Evolutionary conservation across 192 early-diverging fungal species (phyloP), one percentile per base, ranked within the genome.

Genomic region (Podila clonocystis): DNA sequence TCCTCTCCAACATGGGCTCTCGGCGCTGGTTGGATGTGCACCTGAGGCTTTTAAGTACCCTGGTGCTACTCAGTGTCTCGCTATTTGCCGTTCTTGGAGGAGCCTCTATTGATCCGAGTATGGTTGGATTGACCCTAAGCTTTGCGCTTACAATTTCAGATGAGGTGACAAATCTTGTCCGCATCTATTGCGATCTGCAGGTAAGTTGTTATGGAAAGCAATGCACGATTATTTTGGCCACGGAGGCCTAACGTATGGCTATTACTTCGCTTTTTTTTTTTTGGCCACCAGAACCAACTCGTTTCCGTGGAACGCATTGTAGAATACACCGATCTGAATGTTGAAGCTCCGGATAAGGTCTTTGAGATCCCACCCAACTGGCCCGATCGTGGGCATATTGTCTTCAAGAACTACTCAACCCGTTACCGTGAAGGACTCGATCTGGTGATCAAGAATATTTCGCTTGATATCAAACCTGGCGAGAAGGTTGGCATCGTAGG

Each of bases 401-500:
- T 85, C n/a, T 88, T 97, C 41, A 60, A 84, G 22, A 84, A 94
- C 60, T 85, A 98, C 22, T 84, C 88, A n/a, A 83, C 95, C 50
- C 88, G 91, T 49, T 98, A 99, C 67, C 87, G 91, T 15, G 86
- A 89, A 33, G 91, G 90, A 9, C 62, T 82, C 4, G 85, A 89
- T 48, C 89, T 89, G 9, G 96, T 98, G 9, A 83, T 98, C 26
- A 94, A 91, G 66, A 82, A 86, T 31, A 75, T 99, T 20, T 85
- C 87, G 8, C 86, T 97, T 33, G 52, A 61, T 0, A 89, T 96
- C 33, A 69, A 82, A 3, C 82, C 91, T 8, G 65, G 72, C 31
- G 85, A 89, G 76, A 96, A 94, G 69, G 93, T 99, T 75, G 97
- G 96, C 15, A 91, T 98, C 17, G 95, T 97, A n/a, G 97, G 97